Base-by-base conservation (phyloP, 2,329 filamentous ascomycete genomes). In the Penicillium frequentans region DNA sequence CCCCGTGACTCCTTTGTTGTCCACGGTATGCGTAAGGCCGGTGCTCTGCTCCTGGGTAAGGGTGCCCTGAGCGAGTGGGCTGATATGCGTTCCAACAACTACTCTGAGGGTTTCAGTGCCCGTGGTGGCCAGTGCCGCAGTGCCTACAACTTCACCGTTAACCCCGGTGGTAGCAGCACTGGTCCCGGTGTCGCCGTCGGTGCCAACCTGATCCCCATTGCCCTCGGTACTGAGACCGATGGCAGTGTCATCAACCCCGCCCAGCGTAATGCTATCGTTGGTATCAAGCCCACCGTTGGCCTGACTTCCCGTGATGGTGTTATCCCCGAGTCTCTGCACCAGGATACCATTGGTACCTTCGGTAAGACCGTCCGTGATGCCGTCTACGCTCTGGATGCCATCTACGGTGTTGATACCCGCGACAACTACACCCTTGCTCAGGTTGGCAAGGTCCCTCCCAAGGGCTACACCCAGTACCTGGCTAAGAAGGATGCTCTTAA, bases 281-380 rank as follows among this genome's bases (percentile, higher is more conserved):
- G 89, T 3, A 83, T 92, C 70, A 92, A 91, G 73, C 88, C 89
- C 1, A 91, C 88, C 1, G 86, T 91, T 6, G 89, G 89, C 0
- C 72, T 90, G 50, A 90, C 87, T 0, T 90, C 88, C 9, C 78
- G 87, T 16, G 79, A 75, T 21, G 84, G 79, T 19, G 81, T 87
- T 27, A 81, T 92, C 33, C 90, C 89, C 0, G 87, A 89, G 66
- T 84, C 81, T 11, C 76, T 83, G 55, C 84, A 89, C 64, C 86
- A 89, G 64, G 90, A 92, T 65, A 86, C 84, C 0, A 83, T 91
- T 0, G 90, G 89, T 2, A 77, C 82, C 0, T 86, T 93, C 66
- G 87, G 83, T 0, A 83, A 84, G 21, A 90, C 85, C 0, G 84
- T 92, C 7, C 78, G 79, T n/a, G 90, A 93, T 67, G 88, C 87